Percentiles rank a stretch among this genome's conserved stretches.
Conservation (phyloP, 768 basidiomycete genomes). For the Termitomyces sp. region DNA sequence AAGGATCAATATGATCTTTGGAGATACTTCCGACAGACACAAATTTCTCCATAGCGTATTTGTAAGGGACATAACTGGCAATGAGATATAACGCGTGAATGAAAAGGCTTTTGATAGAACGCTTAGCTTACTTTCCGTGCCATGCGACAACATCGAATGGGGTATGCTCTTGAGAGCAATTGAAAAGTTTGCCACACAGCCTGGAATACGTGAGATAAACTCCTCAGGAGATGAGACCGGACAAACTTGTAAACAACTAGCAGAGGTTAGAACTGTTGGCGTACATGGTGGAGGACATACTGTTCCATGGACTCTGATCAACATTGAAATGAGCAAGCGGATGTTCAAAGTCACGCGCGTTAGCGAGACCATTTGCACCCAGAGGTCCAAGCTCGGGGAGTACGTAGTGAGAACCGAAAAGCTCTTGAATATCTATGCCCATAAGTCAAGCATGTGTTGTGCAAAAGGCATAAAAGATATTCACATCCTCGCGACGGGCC, state of each 20-base stretch:
- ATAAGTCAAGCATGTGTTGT: background rate
- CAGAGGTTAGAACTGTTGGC: background rate
- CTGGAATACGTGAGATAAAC: conserved; percentile 21
- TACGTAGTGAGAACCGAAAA: conserved; percentile 58
- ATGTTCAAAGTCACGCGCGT: conserved; percentile 57
- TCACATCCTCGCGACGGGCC: conserved; percentile 59
- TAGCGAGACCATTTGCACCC: conserved; percentile 63
- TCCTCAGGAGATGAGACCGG: background rate
- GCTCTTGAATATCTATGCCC: conserved; percentile 52
- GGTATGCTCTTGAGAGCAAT: conserved; percentile 54
- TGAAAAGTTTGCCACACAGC: conserved; percentile 49
- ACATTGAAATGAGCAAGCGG: conserved; percentile 65
- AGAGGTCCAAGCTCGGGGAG: conserved; percentile 64
- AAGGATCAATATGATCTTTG: conserved; percentile 67
- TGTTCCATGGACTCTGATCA: conserved; percentile 56
- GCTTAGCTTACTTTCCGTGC: conserved; percentile 60
- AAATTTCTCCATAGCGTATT: conserved; percentile 63
- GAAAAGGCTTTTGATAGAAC: background rate
- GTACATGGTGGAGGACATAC: conserved; percentile 25
- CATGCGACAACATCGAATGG: conserved; percentile 73
- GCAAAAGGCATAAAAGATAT: conserved; percentile 10
- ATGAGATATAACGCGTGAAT: background rate
- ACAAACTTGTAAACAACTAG: conserved; percentile 46
- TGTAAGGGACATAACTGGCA: conserved; percentile 57
- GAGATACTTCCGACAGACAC: conserved; percentile 58